Evolutionary conservation across 2,329 filamentous ascomycete species (phyloP), one percentile per base, ranked within the genome.

Genomic region (Sporothrix sp.): DNA sequence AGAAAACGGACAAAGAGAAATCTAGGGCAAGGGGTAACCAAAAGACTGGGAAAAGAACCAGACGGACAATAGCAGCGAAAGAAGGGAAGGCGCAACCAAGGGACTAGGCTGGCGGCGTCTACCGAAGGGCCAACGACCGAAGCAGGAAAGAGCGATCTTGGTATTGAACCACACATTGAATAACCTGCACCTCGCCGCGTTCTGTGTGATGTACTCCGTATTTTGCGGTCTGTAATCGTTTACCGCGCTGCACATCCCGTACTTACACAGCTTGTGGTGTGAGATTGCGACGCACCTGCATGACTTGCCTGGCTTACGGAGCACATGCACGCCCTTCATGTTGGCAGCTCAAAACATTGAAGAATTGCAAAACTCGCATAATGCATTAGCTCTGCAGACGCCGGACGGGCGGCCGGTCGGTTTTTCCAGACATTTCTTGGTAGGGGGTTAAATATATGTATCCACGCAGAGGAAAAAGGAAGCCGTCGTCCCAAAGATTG

Each of bases 91-190:
- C 33, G 42, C 28, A 20, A 45, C 33, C 28, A 23, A 44, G 20
- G 42, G 27, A n/a, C n/a, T n/a, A n/a, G n/a, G n/a, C 20, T 28
- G 30, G 42, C 42, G 42, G 42, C 30, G 42, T 45, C 42, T 45
- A 28, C 42, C 42, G 42, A 45, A 45, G 16, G 42, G 32, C 33
- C 44, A 37, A 30, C 13, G 32, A 47, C 28, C n/a, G n/a, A n/a
- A n/a, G n/a, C n/a, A n/a, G 14, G 42, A 45, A 25, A 33, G n/a
- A 32, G 30, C 42, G 33, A 45, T 45, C 13, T 33, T 33, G 32
- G 20, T 18, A n/a, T 14, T 8, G 16, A n/a, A 21, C n/a, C 20
- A 32, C 39, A 11, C 27, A 18, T 32, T 32, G 27, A n/a, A n/a
- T n/a, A n/a, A n/a, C n/a, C n/a, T n/a, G n/a, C n/a, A n/a, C n/a